Conservation (phyloP, 2,329 filamentous ascomycete species). For the Arachnomyces sp. region DNA sequence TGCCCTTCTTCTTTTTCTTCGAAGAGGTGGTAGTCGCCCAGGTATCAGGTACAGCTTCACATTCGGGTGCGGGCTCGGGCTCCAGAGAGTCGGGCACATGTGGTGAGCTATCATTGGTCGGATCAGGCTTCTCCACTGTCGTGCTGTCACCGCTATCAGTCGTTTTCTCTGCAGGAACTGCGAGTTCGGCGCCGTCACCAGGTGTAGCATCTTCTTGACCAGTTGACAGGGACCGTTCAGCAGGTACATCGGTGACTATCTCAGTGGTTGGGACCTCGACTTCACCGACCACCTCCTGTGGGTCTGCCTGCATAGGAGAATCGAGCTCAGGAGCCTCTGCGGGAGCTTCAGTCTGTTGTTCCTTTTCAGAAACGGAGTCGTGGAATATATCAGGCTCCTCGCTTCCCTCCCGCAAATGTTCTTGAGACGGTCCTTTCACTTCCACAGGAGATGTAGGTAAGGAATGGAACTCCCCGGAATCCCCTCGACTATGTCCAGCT, state of each 20-base stretch:
- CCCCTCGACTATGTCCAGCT: too few species aligned
- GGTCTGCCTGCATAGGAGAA: conserved; percentile 9
- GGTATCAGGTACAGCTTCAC: conserved; percentile 9
- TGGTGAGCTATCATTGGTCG: conserved; percentile 15
- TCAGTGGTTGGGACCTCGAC: conserved; percentile 3
- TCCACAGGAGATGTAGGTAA: too few species aligned
- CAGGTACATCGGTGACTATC: background rate
- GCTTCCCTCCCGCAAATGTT: too few species aligned
- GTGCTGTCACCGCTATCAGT: conserved; percentile 6
- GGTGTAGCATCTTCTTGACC: conserved; percentile 5
- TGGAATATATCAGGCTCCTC: conserved; percentile 2
- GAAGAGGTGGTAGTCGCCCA: conserved; percentile 7
- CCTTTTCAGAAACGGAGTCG: too few species aligned
- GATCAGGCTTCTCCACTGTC: conserved; percentile 13
- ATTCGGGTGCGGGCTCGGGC: background rate
- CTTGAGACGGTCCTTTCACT: too few species aligned
- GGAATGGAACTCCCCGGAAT: too few species aligned
- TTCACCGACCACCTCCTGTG: conserved; percentile 2
- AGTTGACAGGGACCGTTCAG: too few species aligned
- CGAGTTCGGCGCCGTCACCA: conserved; percentile 3
- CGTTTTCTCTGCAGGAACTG: background rate
- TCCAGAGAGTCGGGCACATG: conserved; percentile 10
- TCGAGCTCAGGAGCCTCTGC: conserved; percentile 6
- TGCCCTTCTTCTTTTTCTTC: conserved; percentile 17
- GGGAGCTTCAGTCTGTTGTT: background rate